Base-by-base conservation (phyloP, 2,329 filamentous ascomycete species). In the Exophiala phaeomuriformis region DNA sequence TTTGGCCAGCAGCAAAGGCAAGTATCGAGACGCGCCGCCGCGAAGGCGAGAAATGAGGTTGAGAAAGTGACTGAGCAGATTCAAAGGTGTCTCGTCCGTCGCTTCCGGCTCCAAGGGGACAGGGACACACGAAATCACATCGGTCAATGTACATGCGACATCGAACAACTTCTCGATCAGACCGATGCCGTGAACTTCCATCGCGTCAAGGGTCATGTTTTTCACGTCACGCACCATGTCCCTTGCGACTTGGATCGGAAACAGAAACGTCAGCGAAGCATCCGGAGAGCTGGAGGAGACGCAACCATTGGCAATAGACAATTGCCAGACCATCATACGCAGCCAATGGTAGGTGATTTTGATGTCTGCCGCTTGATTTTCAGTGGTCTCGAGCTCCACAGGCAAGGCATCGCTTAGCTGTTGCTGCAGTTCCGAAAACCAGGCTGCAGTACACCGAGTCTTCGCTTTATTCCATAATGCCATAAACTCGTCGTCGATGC, bases 101-200 rank as follows among this genome's bases (percentile, higher is more conserved):
- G 53, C 19, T 8, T 36, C 19, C 10, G 55, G 40, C 8, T 57
- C 55, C 6, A 59, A 35, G 1, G 77, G 76, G 3, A 80, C 76
- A 1, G 77, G 76, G 3, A 80, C 76, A 62, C 75, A 79, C 5
- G 83, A 77, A 51, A 95, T 81, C 27, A 88, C 83, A 59, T 91
- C 86, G 5, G 79, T 84, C 57, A 93, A 75, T 10, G 83, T 82
- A 66, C 80, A 85, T 8, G 86, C 82, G 35, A 90, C 80, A 61
- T 90, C 85, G 62, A 93, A 80, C 8, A 95, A 72, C 66, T 91
- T 91, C 65, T 90, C 87, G 56, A 93, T 82, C 84, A 94, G 68
- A 29, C 85, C 85, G 37, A 87, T 79, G 12, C 84, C 85, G 60
- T 90, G 77, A 2, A 90, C 74, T 59, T 91, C 87, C 73, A 89